Percentiles rank a stretch among this genome's conserved stretches.
Evolutionary conservation across 352 stramenopile species (phyloP).

Genomic region (Phytopythium kandeliae): DNA sequence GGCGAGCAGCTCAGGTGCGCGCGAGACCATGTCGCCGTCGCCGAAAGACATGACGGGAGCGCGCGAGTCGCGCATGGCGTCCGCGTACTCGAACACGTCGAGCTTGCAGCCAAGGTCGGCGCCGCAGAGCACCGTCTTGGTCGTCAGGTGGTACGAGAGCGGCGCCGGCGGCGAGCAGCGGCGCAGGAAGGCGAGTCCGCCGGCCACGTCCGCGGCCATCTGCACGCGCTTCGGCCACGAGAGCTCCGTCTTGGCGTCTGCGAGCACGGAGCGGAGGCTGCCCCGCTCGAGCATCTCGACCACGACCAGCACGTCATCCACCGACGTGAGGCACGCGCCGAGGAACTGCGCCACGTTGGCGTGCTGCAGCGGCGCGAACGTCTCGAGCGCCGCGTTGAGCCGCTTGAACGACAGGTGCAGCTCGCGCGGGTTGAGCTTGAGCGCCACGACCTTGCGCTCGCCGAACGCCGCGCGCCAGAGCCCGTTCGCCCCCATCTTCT

Average conservation of each 20-base stretch:
- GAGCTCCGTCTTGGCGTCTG: constrained; percentile 39
- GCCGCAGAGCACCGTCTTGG: constrained; percentile 53
- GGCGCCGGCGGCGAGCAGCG: constrained; percentile 20
- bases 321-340: constrained; percentile 42
- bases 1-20: constrained; percentile 53
- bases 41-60: constrained; percentile 41
- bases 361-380: constrained; percentile 57
- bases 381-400: constrained; percentile 43
- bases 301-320: constrained; percentile 63
- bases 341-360: constrained; percentile 64
- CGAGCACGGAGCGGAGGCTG: constrained; percentile 46
- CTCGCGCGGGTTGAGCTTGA: constrained; percentile 38
- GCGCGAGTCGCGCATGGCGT: constrained; percentile 33
- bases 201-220: constrained; percentile 50
- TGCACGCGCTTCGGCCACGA: constrained; percentile 40
- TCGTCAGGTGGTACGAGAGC: constrained; percentile 46
- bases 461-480: constrained; percentile 48
- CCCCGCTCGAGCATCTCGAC: constrained; percentile 77
- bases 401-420: constrained; percentile 29
- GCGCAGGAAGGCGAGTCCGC: constrained; percentile 45
- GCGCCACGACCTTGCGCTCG: constrained; percentile 41
- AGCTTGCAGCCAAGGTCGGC: constrained; percentile 64
- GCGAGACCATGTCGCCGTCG: constrained; percentile 44
- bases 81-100: constrained; percentile 68
- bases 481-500: constrained; percentile 44